A percentile compares a stretch with the other conserved stretches of the same genome.
Evolutionary conservation across 257 asterid species (phyloP).

Genomic region (Datura wrightii): DNA sequence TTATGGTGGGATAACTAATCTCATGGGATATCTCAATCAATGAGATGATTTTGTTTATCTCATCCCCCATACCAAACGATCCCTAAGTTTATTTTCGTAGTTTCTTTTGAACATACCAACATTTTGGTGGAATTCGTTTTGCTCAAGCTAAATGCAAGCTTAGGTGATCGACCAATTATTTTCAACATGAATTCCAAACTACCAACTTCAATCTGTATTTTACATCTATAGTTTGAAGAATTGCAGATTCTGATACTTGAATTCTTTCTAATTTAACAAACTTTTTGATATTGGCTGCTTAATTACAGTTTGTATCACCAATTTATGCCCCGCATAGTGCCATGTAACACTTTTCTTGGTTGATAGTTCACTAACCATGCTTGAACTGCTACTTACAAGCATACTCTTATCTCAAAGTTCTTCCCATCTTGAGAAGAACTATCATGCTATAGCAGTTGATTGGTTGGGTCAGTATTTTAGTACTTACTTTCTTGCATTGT

Average conservation of each 20-base stretch:
- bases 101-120: background rate
- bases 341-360: background rate
- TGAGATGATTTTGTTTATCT: no score
- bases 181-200: background rate
- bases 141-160: background rate
- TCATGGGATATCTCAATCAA: no score
- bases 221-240: background rate
- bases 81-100: background rate
- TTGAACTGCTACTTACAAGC: conserved; percentile 57
- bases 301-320: background rate
- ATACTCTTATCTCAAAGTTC: conserved; percentile 85
- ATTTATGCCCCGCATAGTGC: background rate
- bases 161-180: background rate
- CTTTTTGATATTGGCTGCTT: background rate
- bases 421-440: conserved; percentile 80
- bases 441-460: conserved; percentile 81
- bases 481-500: conserved; percentile 1
- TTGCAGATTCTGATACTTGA: background rate
- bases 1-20: no score
- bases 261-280: background rate
- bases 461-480: conserved; percentile 72
- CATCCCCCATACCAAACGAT: no score
- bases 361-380: background rate
- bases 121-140: background rate
- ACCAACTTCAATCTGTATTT: background rate